Conservation (phyloP, 306 rosid genomes). For the Rosa chinensis region DNA sequence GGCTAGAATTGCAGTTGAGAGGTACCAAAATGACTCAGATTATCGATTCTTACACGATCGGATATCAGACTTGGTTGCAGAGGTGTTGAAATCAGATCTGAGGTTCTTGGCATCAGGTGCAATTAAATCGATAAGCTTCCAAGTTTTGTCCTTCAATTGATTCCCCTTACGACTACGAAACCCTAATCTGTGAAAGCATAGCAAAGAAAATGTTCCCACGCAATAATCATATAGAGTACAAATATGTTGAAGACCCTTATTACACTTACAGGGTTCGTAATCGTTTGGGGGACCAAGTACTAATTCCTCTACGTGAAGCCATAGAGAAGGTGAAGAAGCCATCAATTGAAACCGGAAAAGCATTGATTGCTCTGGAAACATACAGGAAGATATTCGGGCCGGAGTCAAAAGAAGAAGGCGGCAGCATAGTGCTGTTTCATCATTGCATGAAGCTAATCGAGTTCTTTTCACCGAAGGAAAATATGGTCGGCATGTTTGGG, state of each 20-base stretch:
- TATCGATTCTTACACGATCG: neutral
- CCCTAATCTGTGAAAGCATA: neutral
- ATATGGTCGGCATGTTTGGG: neutral
- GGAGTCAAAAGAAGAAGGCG: neutral
- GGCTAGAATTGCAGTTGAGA: neutral
- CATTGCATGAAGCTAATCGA: neutral
- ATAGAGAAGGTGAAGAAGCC: neutral
- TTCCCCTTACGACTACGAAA: neutral
- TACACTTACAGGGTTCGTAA: conserved; percentile 1
- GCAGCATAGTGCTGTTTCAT: neutral
- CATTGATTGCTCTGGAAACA: neutral
- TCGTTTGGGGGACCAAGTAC: neutral
- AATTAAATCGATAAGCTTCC: neutral
- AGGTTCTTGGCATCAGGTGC: neutral
- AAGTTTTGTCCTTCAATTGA: neutral
- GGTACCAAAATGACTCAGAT: neutral
- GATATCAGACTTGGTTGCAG: conserved; percentile 3
- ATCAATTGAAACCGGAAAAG: neutral
- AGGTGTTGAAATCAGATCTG: neutral
- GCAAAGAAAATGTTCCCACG: conserved; percentile 1
- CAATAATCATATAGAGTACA: neutral
- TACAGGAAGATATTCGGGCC: neutral
- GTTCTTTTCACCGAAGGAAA: neutral
- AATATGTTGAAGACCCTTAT: neutral
- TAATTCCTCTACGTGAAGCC: neutral